phyloP scores from a whole-genome alignment of 2,329 filamentous ascomycete species.

The Cordyceps fumosorosea region DNA sequence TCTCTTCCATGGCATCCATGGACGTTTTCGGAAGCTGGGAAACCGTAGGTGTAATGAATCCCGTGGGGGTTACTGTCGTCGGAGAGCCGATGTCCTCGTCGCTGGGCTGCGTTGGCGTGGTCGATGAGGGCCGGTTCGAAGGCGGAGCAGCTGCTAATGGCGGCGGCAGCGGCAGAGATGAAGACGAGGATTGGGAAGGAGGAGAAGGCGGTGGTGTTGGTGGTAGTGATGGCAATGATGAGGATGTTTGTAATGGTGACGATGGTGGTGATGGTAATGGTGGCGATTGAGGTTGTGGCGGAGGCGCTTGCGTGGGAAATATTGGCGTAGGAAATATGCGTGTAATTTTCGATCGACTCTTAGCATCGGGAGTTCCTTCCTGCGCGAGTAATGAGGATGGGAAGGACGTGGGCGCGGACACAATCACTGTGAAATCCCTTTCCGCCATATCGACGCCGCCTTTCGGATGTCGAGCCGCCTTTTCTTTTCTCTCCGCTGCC shows the following conservation, averaged over 20 bases:
- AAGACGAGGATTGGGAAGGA: not conserved
- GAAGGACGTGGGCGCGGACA: slow-evolving; percentile 27
- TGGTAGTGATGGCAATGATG: not conserved
- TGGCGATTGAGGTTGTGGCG: not conserved
- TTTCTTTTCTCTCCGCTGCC: not conserved
- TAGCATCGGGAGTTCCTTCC: not conserved
- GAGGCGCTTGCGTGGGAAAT: not conserved
- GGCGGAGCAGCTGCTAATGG: not conserved
- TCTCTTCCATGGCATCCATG: not conserved
- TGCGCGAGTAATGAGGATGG: slow-evolving; percentile 14
- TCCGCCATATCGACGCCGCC: slow-evolving; percentile 8
- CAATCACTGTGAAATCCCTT: slow-evolving; percentile 24
- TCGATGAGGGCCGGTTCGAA: not conserved
- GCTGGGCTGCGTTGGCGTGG: not conserved
- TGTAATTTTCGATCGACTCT: not conserved
- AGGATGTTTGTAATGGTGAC: not conserved
- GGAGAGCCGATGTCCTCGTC: too few relatives aligned
- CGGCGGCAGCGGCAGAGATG: not conserved
- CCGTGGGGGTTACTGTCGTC: not conserved
- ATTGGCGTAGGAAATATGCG: not conserved
- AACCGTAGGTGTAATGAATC: not conserved
- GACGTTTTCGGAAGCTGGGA: not conserved
- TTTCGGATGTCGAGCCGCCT: not conserved
- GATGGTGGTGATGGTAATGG: not conserved
- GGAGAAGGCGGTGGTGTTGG: not conserved